Conservation (phyloP, 2,329 filamentous ascomycete genomes). For the Neofusicoccum sp. region DNA sequence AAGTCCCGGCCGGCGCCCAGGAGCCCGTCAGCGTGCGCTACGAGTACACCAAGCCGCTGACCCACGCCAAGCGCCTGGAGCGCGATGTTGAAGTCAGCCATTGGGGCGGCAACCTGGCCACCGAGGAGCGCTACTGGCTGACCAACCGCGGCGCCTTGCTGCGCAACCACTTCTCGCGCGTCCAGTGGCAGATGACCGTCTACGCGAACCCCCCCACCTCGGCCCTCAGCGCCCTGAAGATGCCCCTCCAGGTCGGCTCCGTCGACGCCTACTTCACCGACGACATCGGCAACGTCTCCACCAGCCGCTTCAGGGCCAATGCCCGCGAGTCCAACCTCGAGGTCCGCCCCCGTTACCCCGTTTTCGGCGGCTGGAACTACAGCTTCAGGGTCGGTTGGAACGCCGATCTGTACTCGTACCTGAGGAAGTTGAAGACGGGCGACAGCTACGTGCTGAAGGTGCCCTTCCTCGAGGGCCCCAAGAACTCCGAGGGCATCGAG, state of each 20-base stretch:
- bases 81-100: conserved; percentile 94
- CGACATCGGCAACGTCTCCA: conserved; percentile 95
- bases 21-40: conserved; percentile 79
- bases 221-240: conserved; percentile 77
- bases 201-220: conserved; percentile 76
- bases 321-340: conserved; percentile 79
- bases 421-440: conserved; percentile 62
- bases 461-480: conserved; percentile 90
- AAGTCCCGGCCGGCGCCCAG: conserved; percentile 72
- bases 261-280: conserved; percentile 92
- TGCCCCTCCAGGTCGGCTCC: conserved; percentile 76
- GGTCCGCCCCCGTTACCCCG: conserved; percentile 89
- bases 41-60: conserved; percentile 91
- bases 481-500: conserved; percentile 77
- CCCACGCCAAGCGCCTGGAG: conserved; percentile 74
- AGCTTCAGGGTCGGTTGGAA: conserved; percentile 98
- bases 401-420: conserved; percentile 71
- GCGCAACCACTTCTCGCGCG: conserved; percentile 52
- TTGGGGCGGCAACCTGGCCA: conserved; percentile 95
- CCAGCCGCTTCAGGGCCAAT: conserved; percentile 78
- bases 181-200: conserved; percentile 46
- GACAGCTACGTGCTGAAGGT: conserved; percentile 84
- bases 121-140: conserved; percentile 90
- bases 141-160: conserved; percentile 78
- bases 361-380: conserved; percentile 98